A percentile compares a stretch with the other conserved stretches of the same genome.
Evolutionary conservation across 108 stramenopile species (phyloP).

Genomic region (Mediolabrus comicus): DNA sequence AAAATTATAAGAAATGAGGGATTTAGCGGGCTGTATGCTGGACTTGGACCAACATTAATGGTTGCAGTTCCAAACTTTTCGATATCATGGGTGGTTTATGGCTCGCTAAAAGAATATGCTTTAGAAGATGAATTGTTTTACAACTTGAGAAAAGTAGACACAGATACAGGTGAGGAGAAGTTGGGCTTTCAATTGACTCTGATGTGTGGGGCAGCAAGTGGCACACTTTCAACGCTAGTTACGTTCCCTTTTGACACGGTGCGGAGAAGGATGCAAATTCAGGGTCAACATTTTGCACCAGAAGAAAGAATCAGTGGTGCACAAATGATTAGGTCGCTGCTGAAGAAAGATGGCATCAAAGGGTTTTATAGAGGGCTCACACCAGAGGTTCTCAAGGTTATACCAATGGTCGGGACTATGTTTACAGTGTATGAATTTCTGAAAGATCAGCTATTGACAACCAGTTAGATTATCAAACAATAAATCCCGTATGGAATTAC

Average conservation of each 20-base stretch:
- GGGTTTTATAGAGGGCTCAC: conserved; percentile 91
- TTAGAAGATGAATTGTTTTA: conserved; percentile 88
- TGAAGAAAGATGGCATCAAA: conserved; percentile 68
- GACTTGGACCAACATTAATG: conserved; percentile 76
- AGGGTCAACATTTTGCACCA: conserved; percentile 70
- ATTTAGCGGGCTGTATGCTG: conserved; percentile 76
- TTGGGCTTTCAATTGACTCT: conserved; percentile 74
- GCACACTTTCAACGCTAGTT: conserved; percentile 68
- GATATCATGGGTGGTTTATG: conserved; percentile 89
- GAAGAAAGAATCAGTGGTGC: conserved; percentile 57
- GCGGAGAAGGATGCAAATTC: conserved; percentile 90
- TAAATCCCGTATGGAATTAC: background rate
- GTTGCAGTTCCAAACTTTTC: conserved; percentile 92
- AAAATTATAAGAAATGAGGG: conserved; percentile 87
- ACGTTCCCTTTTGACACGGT: conserved; percentile 94
- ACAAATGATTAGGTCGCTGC: conserved; percentile 57
- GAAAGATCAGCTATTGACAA: conserved; percentile 56
- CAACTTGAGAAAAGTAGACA: conserved; percentile 82
- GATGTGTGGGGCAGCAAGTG: conserved; percentile 80
- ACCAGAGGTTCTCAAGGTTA: conserved; percentile 91
- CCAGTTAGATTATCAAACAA: background rate
- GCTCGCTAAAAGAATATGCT: conserved; percentile 44
- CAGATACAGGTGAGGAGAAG: conserved; percentile 74
- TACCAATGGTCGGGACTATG: conserved; percentile 95
- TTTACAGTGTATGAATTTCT: conserved; percentile 88